Evolutionary conservation across 2,329 filamentous ascomycete genomes (phyloP), one percentile per base, ranked within the genome.

Genomic region (Periconia sp.): DNA sequence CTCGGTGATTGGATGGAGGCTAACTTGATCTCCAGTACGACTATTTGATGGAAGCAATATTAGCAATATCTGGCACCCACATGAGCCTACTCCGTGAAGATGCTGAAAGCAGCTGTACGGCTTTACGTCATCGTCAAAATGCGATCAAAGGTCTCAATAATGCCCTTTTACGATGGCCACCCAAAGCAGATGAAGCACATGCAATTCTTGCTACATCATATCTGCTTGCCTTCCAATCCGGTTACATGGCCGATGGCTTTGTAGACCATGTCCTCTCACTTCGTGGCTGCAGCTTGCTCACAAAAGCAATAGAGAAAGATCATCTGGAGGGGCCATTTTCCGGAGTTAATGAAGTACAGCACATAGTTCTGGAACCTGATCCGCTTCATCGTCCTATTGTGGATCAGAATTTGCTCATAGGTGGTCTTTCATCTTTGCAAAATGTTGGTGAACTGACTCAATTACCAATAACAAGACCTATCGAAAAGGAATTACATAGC

Each of bases 151-250:
- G 61, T 3, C 57, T 66, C 2, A 56, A 65, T 15, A 44, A 60
- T n/a, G 58, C 62, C 3, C 64, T 66, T 43, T 47, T 54, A 7
- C 50, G 40, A 44, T 65, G 64, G 64, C 64, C 64, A 7, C 58
- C 58, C 2, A 51, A 44, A 19, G 49, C 59, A 18, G 53, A 63
- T 15, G 59, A 66, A 48, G 62, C 61, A 2, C 62, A 66, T 45
- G 55, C 58, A 17, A 66, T 65, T 60, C 54, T 66, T 7, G 64
- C 61, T 2, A 60, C 61, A 10, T 61, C 58, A 15, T 65, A 59
- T 44, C 18, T 64, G 1, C 55, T 65, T 10, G 60, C 57, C 10
- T 59, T 59, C 15, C 62, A 66, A 41, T 61, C 61, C 11, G 51
- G 49, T 33, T 64, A 59, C 47, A 54, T 66, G 43, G 30, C 52